Evolutionary conservation across 1,284 basidiomycete genomes (phyloP).

Genomic region (Ceratobasidium sp.): DNA sequence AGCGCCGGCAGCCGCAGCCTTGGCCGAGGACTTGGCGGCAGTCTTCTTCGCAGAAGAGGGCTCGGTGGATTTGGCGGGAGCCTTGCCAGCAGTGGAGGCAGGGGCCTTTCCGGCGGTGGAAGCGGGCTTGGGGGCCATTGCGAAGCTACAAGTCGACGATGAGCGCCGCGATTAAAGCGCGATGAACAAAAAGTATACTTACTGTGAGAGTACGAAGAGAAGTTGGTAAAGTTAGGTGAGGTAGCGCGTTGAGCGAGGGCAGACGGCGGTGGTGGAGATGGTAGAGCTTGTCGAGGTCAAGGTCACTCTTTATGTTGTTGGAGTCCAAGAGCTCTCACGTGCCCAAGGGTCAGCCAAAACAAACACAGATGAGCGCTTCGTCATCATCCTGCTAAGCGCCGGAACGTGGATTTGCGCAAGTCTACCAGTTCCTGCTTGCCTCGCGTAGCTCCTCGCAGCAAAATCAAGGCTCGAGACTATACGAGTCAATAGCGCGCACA

Average conservation of each 20-base stretch:
- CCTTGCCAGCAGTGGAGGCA: conserved; percentile 73
- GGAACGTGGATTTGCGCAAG: conserved; percentile 3
- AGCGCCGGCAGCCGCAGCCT: conserved; percentile 46
- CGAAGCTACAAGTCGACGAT: conserved; percentile 27
- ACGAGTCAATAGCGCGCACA: not conserved
- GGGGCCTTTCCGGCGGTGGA: conserved; percentile 65
- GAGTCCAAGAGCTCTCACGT: conserved; percentile 19
- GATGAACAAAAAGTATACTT: not conserved
- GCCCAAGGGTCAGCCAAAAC: conserved; percentile 28
- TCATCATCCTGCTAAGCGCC: conserved; percentile 14
- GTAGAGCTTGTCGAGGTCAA: conserved; percentile 50
- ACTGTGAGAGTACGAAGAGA: not conserved
- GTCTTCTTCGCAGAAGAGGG: conserved; percentile 54
- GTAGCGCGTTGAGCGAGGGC: not conserved
- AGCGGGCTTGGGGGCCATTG: conserved; percentile 79
- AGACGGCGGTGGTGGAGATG: conserved; percentile 51
- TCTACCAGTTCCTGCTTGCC: not conserved
- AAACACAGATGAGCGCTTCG: conserved; percentile 26
- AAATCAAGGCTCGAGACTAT: not conserved
- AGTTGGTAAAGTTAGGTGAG: not conserved
- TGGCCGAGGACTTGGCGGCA: conserved; percentile 72
- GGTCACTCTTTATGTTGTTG: conserved; percentile 44
- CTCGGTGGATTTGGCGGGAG: conserved; percentile 75
- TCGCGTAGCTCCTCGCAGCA: not conserved
- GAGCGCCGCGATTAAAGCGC: not conserved